Conservation (phyloP, 2,329 filamentous ascomycete species). For the Colletotrichum viniferum region DNA sequence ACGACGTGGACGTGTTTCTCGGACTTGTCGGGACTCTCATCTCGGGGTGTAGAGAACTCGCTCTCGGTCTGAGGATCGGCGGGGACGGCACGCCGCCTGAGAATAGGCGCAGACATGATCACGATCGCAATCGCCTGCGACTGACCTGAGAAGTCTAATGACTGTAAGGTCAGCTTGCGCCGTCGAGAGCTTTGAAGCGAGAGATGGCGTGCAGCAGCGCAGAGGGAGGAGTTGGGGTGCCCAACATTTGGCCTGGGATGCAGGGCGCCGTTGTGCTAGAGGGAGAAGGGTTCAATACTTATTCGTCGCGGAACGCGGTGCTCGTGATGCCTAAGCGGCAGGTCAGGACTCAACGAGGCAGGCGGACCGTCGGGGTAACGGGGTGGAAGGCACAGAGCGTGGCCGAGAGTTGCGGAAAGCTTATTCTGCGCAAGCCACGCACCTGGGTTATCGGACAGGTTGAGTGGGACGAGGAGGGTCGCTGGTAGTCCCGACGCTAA, state of each 20-base stretch:
- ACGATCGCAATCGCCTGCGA: background rate
- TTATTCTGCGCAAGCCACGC: background rate
- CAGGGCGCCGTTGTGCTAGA: background rate
- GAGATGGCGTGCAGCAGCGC: background rate
- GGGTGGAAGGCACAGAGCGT: background rate
- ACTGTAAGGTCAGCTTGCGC: background rate
- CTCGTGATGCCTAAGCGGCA: background rate
- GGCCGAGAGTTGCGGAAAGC: background rate
- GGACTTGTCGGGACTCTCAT: slow-evolving; percentile 37
- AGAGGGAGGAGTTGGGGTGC: background rate
- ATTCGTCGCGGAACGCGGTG: background rate
- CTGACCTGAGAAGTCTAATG: background rate
- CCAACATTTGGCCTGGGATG: background rate
- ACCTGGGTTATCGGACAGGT: background rate
- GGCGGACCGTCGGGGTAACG: background rate
- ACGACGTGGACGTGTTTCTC: slow-evolving; percentile 47
- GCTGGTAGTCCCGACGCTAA: background rate
- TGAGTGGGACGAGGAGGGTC: background rate
- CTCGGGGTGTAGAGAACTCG: slow-evolving; percentile 26
- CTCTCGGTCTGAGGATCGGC: slow-evolving; percentile 26
- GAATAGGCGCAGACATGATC: slow-evolving; percentile 9
- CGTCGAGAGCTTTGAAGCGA: background rate
- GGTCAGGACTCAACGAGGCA: background rate
- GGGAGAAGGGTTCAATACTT: background rate
- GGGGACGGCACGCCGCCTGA: slow-evolving; percentile 26